A percentile compares a stretch with the other conserved stretches of the same genome.
These are phyloP conservation scores for Populus davidiana DNA, from an alignment of 345 rosid genomes.

Conservation along the genomic window DNA sequence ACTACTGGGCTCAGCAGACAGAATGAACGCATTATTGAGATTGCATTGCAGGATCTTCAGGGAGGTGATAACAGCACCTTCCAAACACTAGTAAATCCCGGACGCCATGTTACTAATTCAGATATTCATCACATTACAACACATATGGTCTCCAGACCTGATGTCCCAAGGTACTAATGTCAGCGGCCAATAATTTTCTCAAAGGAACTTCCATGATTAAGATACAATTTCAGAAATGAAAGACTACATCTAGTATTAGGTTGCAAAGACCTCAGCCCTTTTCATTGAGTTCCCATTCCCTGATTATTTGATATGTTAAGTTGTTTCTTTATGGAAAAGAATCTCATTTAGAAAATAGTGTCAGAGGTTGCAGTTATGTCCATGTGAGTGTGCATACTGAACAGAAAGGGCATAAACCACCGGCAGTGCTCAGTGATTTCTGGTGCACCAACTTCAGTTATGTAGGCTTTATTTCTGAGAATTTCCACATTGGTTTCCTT, in stretches of 20 bases:
- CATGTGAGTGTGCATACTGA: no score
- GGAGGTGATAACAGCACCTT: constrained; percentile 91
- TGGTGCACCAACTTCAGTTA: no score
- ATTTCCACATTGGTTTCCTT: not conserved
- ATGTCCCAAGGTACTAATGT: constrained; percentile 70
- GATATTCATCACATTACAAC: constrained; percentile 64
- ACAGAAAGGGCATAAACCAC: no score
- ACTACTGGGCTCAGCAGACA: constrained; percentile 66
- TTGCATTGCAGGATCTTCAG: constrained; percentile 70
- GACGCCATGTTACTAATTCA: constrained; percentile 41
- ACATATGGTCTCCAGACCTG: constrained; percentile 66
- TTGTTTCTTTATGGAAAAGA: no score
- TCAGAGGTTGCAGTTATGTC: no score
- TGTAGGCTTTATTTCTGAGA: not conserved
- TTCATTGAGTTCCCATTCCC: not conserved
- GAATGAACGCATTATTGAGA: constrained; percentile 62
- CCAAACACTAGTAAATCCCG: constrained; percentile 76
- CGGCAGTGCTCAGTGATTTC: no score
- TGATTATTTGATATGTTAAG: no score
- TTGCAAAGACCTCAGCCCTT: not conserved
- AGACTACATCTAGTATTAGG: not conserved
- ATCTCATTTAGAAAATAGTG: no score
- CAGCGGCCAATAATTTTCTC: not conserved
- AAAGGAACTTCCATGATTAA: not conserved
- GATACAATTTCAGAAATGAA: not conserved